These are phyloP conservation scores for Sideroxylon spinosum DNA, from an alignment of 179 eudicot species.

Conservation along the genomic window DNA sequence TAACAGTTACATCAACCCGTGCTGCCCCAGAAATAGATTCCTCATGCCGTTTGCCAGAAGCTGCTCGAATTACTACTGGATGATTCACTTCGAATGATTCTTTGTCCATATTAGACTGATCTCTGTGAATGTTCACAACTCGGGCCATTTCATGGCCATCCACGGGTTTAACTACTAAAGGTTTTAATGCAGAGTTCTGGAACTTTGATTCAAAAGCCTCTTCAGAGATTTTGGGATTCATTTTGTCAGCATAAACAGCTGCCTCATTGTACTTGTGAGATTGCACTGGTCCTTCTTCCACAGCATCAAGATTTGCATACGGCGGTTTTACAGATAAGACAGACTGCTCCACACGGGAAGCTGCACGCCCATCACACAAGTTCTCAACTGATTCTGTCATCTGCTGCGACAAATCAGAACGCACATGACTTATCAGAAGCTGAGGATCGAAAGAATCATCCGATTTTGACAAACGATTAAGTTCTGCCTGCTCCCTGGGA, in stretches of 20 bases:
- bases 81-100: conserved; percentile 17
- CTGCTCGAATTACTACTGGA: conserved; percentile 8
- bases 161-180: conserved; percentile 4
- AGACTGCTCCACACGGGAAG: conserved; percentile 17
- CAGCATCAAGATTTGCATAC: conserved; percentile 18
- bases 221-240: neutral
- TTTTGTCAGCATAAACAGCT: conserved; percentile 13
- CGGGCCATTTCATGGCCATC: conserved; percentile 14
- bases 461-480: conserved; percentile 54
- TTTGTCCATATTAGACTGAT: conserved; percentile 3
- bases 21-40: conserved; percentile 17
- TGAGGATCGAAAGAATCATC: conserved; percentile 60
- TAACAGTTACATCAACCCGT: conserved; percentile 1
- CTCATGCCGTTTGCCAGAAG: conserved; percentile 15
- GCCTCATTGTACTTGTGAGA: conserved; percentile 14
- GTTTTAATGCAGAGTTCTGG: conserved; percentile 11
- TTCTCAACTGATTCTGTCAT: conserved; percentile 30
- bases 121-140: neutral
- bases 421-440: conserved; percentile 45
- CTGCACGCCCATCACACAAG: conserved; percentile 21
- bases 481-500: conserved; percentile 55
- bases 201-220: conserved; percentile 17
- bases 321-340: conserved; percentile 20
- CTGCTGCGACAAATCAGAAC: conserved; percentile 31
- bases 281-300: conserved; percentile 19